Percentiles rank a stretch among this genome's conserved stretches.
Evolutionary conservation across 2,329 filamentous ascomycete genomes (phyloP).

Genomic region (Claviceps humidiphila): DNA sequence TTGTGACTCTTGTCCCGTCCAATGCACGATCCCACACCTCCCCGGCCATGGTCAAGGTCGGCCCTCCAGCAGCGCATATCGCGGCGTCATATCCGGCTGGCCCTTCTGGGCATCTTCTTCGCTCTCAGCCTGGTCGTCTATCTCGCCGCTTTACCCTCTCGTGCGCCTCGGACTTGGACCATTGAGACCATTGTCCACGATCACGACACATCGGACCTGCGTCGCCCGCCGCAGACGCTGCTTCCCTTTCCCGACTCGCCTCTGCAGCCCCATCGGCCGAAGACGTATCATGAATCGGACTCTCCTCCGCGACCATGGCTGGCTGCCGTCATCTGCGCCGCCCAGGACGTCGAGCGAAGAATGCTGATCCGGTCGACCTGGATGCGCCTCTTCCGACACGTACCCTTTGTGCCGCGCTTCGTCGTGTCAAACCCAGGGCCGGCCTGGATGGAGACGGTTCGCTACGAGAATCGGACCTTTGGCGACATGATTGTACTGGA

Average conservation of each 20-base stretch:
- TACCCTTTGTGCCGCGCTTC: slow-evolving; percentile 18
- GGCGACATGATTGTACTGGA: slow-evolving; percentile 22
- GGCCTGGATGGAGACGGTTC: slow-evolving; percentile 14
- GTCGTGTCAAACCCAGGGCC: slow-evolving; percentile 18
- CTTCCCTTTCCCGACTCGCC: slow-evolving; percentile 15
- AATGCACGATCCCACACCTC: too few species aligned
- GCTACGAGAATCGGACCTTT: slow-evolving; percentile 18
- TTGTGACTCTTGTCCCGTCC: too few species aligned
- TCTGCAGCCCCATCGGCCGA: slow-evolving; percentile 4
- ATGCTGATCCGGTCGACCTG: slow-evolving; percentile 19
- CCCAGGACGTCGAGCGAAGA: slow-evolving; percentile 15
- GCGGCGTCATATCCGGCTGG: background rate
- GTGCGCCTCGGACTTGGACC: slow-evolving; percentile 1
- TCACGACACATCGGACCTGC: slow-evolving; percentile 1
- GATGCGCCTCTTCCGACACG: slow-evolving; percentile 18
- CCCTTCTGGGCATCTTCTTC: background rate
- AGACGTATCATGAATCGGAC: background rate
- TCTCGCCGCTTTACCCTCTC: background rate
- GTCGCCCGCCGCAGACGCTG: slow-evolving; percentile 8
- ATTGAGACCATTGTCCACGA: slow-evolving; percentile 5
- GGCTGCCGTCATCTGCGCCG: slow-evolving; percentile 17
- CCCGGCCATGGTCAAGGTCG: background rate
- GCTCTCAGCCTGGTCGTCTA: background rate
- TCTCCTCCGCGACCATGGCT: slow-evolving; percentile 13
- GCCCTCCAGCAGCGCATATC: background rate